Evolutionary conservation across 768 basidiomycete genomes (phyloP).

Genomic region (Lentinula sp.): DNA sequence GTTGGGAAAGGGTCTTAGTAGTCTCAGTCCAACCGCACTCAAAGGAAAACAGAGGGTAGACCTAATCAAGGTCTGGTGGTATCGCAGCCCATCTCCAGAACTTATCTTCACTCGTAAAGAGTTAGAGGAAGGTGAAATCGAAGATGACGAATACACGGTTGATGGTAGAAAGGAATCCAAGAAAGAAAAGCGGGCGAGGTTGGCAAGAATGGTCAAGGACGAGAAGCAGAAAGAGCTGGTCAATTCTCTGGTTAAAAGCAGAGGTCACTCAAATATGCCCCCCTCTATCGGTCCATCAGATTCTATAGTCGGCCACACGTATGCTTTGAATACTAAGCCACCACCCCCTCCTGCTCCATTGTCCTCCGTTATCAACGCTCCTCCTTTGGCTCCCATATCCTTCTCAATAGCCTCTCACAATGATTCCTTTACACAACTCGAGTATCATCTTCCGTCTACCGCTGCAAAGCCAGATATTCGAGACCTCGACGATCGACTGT

Average conservation of each 20-base stretch:
- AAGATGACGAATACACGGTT: slow-evolving; percentile 23
- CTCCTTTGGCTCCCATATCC: background rate
- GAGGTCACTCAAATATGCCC: background rate
- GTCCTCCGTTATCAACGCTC: background rate
- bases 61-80: slow-evolving; percentile 44
- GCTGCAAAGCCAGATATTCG: background rate
- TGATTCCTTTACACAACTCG: background rate
- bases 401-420: background rate
- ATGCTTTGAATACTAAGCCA: background rate
- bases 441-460: background rate
- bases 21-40: slow-evolving; percentile 27
- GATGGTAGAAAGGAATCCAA: slow-evolving; percentile 22
- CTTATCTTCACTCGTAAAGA: slow-evolving; percentile 26
- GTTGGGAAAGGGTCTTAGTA: slow-evolving; percentile 24
- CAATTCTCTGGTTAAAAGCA: slow-evolving; percentile 2
- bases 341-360: background rate
- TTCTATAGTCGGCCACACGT: background rate
- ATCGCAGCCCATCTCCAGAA: slow-evolving; percentile 24
- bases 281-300: background rate
- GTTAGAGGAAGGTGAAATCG: slow-evolving; percentile 46
- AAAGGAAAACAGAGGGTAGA: slow-evolving; percentile 40
- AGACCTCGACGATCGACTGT: background rate
- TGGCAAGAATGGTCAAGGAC: slow-evolving; percentile 11
- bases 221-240: slow-evolving; percentile 5
- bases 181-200: slow-evolving; percentile 21